These are phyloP conservation scores for Pholiota molesta DNA, from an alignment of 768 basidiomycete genomes.

Conservation along the genomic window DNA sequence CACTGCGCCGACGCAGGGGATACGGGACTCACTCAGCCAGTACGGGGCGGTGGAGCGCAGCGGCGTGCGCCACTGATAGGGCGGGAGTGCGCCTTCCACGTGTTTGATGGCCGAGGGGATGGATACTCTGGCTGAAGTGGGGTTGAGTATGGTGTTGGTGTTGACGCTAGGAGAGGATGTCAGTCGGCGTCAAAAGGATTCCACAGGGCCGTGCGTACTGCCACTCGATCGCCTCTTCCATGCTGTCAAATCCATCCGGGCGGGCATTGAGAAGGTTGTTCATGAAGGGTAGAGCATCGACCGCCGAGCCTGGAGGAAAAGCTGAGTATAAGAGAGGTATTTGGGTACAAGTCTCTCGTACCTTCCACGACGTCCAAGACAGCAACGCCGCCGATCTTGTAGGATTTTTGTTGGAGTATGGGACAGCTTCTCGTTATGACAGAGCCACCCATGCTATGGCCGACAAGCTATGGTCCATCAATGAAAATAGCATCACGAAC, in stretches of 20 bases:
- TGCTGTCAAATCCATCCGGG: conserved; percentile 81
- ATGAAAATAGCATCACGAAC: not conserved
- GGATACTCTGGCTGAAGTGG: conserved; percentile 83
- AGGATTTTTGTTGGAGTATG: conserved; percentile 64
- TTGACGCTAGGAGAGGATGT: conserved; percentile 52
- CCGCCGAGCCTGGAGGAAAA: conserved; percentile 69
- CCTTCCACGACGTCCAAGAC: conserved; percentile 93
- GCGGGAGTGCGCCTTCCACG: conserved; percentile 38
- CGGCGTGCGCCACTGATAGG: conserved; percentile 83
- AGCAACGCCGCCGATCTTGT: conserved; percentile 73
- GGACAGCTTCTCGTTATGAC: conserved; percentile 78
- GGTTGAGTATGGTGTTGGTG: conserved; percentile 83
- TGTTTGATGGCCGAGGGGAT: conserved; percentile 78
- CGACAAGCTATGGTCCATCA: conserved; percentile 62
- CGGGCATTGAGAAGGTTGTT: conserved; percentile 81
- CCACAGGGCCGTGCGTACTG: conserved; percentile 63
- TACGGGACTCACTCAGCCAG: conserved; percentile 72
- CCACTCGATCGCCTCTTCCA: conserved; percentile 92
- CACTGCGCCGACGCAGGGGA: not conserved
- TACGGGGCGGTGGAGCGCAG: conserved; percentile 83
- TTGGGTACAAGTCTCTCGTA: conserved; percentile 25
- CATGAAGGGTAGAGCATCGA: conserved; percentile 95
- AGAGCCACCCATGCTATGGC: conserved; percentile 97
- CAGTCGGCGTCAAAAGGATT: not conserved
- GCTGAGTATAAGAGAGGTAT: not conserved